Evolutionary conservation across 768 basidiomycete species (phyloP).

Genomic region (Strobilomyces dryophilus): DNA sequence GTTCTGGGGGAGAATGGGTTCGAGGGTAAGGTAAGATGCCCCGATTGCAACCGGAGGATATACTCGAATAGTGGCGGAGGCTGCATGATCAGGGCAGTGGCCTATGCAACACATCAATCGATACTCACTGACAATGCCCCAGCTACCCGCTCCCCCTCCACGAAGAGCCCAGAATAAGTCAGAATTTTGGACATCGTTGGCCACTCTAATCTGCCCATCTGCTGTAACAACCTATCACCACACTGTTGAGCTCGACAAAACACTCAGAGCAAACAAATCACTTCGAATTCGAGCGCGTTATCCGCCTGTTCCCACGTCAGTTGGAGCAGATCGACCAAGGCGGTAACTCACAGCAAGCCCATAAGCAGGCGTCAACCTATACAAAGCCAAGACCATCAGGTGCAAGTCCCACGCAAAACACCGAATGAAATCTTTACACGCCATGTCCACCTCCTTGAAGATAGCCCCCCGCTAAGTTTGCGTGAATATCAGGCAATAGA

Average conservation of each 20-base stretch:
- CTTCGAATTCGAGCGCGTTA: constrained; percentile 41
- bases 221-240: neutral
- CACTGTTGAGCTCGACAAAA: no score
- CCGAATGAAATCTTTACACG: constrained; percentile 6
- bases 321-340: no score
- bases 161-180: neutral
- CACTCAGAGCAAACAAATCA: neutral
- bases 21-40: constrained; percentile 11
- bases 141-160: neutral
- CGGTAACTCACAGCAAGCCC: constrained; percentile 46
- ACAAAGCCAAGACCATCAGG: neutral
- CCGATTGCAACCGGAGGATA: constrained; percentile 11
- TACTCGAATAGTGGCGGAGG: constrained; percentile 14
- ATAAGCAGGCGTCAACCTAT: constrained; percentile 33
- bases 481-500: neutral
- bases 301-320: no score
- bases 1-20: constrained; percentile 10
- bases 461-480: constrained; percentile 41
- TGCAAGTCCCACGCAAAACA: neutral
- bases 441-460: constrained; percentile 48
- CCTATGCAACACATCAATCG: constrained; percentile 28
- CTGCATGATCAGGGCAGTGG: constrained; percentile 3
- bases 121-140: constrained; percentile 20
- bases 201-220: neutral
- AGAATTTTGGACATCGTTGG: neutral